Base-by-base conservation (phyloP, 164 flowering plant genomes). In the Vitis amurensis region DNA sequence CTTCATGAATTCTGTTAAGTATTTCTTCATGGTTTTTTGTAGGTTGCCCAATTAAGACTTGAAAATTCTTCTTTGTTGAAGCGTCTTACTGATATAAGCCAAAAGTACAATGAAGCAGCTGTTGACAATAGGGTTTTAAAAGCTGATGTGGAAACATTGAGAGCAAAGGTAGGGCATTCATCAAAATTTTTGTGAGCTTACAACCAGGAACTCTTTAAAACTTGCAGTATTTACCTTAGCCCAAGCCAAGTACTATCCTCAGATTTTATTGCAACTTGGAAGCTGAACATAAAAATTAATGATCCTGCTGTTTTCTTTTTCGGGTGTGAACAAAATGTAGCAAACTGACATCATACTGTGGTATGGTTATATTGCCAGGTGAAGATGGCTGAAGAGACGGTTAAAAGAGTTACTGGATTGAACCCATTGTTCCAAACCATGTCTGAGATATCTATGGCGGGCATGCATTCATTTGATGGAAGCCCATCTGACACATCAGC, bases 141-240 rank as follows among this genome's bases (percentile, higher is more conserved):
- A 87, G 99, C 99, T 70, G 93, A 96, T 83, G 91, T 96, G 71
- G 98, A 96, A 75, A 96, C 99, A 66, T 68, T 96, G 77, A 90
- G 98, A 84, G 97, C 99, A 70, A 95, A 93, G 95, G 97, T 91
- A 78, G 71, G 74, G 11, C 57, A 48, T 50, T 37, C 37, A 52
- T 52, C 30, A 1, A 16, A 63, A 60, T 10, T 11, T 23, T 23
- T 23, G 27, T 23, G 27, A 23, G 27, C 27, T 23, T 23, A 23
- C 27, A 1, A 23, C 27, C 27, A 23, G 27, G 27, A 0, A 23
- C 27, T 23, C 27, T 23, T 23, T 23, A 23, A 23, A 23, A 23
- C 27, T 23, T 23, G 27, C 27, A 23, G 27, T 23, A 23, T 23
- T 23, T 23, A 0, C 27, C 27, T 23, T 23, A 23, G 0, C 27